Evolutionary conservation across 257 asterid species (phyloP).

Genomic region (Penstemon barbatus): DNA sequence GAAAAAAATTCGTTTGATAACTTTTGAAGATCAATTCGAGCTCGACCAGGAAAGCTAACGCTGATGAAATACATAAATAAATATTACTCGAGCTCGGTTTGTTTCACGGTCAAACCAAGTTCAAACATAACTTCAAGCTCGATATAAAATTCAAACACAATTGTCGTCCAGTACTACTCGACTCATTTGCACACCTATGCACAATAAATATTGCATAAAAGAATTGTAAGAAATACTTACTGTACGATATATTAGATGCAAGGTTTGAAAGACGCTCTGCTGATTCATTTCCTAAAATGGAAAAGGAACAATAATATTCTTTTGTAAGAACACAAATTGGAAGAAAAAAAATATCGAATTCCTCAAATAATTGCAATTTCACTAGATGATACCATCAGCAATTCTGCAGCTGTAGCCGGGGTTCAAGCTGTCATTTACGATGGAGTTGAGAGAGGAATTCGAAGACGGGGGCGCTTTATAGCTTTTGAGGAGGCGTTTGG

Average conservation of each 20-base stretch:
- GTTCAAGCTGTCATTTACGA: constrained; percentile 37
- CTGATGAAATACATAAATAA: not conserved
- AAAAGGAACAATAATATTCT: not conserved
- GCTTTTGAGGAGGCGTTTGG: constrained; percentile 29
- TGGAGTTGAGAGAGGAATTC: constrained; percentile 36
- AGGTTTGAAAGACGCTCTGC: constrained; percentile 40
- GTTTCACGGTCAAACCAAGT: not conserved
- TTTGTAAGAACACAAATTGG: not conserved
- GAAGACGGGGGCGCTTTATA: constrained; percentile 37
- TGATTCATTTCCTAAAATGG: constrained; percentile 41
- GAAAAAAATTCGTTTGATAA: too few relatives aligned
- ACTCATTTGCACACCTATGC: too few relatives aligned
- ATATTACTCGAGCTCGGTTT: not conserved
- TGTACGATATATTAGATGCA: constrained; percentile 43
- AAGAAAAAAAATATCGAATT: constrained; percentile 9
- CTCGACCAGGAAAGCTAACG: too few relatives aligned
- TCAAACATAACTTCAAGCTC: too few relatives aligned
- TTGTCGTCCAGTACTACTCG: too few relatives aligned
- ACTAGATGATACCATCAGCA: constrained; percentile 41
- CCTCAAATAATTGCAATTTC: not conserved
- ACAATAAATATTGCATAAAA: too few relatives aligned
- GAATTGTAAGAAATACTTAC: constrained; percentile 32
- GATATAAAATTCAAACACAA: too few relatives aligned
- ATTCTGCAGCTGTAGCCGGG: constrained; percentile 29
- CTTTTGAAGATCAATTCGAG: too few relatives aligned